Conservation (phyloP, 2,329 filamentous ascomycete genomes). For the Plectosphaerella sp. region DNA sequence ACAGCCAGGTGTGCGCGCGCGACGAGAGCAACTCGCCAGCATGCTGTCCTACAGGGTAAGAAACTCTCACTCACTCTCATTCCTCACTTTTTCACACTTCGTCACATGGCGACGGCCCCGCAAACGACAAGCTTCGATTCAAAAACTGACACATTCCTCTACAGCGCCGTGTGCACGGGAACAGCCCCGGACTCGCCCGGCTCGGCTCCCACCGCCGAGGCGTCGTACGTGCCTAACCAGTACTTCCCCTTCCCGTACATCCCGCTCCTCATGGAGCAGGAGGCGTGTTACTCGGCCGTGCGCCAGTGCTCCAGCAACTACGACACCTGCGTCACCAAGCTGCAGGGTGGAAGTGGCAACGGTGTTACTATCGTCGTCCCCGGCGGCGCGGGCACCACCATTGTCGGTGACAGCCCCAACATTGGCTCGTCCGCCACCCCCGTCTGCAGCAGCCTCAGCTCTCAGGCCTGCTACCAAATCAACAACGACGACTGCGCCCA, state of each 20-base stretch:
- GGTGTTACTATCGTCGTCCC: slow-evolving; percentile 54
- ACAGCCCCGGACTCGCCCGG: slow-evolving; percentile 39
- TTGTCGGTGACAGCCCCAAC: slow-evolving; percentile 33
- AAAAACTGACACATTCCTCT: not conserved
- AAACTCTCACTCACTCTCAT: not conserved
- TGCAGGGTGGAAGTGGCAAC: slow-evolving; percentile 37
- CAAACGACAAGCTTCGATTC: not conserved
- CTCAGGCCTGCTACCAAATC: slow-evolving; percentile 43
- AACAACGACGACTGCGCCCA: slow-evolving; percentile 33
- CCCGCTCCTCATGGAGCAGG: slow-evolving; percentile 46
- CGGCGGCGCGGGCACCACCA: slow-evolving; percentile 44
- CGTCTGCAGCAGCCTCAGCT: slow-evolving; percentile 52
- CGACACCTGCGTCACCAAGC: slow-evolving; percentile 44
- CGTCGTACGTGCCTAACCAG: slow-evolving; percentile 50
- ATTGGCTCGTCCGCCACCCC: slow-evolving; percentile 43
- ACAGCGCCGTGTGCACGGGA: slow-evolving; percentile 52
- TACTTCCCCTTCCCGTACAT: slow-evolving; percentile 60
- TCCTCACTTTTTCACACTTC: not conserved
- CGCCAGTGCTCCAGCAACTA: slow-evolving; percentile 50
- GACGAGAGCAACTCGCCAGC: slow-evolving; percentile 45
- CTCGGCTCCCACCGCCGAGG: slow-evolving; percentile 28
- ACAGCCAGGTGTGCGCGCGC: slow-evolving; percentile 44
- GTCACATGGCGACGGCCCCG: not conserved
- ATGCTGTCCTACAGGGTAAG: slow-evolving; percentile 50
- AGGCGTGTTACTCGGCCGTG: slow-evolving; percentile 47